Base-by-base conservation (phyloP, 2,329 filamentous ascomycete species). In the Drechmeria coniospora region DNA sequence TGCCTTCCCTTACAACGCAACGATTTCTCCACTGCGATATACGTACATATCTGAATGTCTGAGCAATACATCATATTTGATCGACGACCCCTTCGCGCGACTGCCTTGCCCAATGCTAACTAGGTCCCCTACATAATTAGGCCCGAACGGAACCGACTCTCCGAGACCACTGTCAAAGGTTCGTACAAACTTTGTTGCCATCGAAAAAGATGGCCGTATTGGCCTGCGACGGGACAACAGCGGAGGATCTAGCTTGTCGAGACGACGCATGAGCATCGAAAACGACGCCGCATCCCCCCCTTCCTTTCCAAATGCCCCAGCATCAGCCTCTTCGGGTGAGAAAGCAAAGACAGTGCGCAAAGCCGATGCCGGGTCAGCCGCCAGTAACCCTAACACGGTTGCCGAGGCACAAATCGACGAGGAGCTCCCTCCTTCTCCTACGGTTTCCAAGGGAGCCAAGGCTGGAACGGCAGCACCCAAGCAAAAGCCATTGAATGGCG, bases 141-240 rank as follows among this genome's bases (percentile, higher is more conserved):
- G 39, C 29, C 35, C 36, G 38, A 49, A 49, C 38, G 51, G 50
- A 35, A 51, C 53, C 32, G 60, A 64, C 19, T 70, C 67, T 12
- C 67, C 71, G 18, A 63, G 76, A 42, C 78, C 74, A 15, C 64
- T 83, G 22, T 81, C 78, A 36, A 81, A 78, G 52, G 73, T 84
- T 23, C 68, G 78, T 38, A 79, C 78, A 21, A 80, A 61, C 47
- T 86, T 86, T 47, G 67, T 86, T 28, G 69, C 77, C 12, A 66
- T 86, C 25, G 77, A 83, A 45, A 71, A 71, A 36, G 65, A 71
- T 51, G 68, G 68, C 29, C 57, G 63, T 24, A 54, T 72, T 38
- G 68, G 68, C 25, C 49, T 73, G 17, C 59, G 55, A 41, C 42
- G 52, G 43, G 48, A 56, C 19, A 40, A 41, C 18, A 56, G 53